phyloP scores from a whole-genome alignment of 2,329 filamentous ascomycete genomes.

The Alternaria atra region DNA sequence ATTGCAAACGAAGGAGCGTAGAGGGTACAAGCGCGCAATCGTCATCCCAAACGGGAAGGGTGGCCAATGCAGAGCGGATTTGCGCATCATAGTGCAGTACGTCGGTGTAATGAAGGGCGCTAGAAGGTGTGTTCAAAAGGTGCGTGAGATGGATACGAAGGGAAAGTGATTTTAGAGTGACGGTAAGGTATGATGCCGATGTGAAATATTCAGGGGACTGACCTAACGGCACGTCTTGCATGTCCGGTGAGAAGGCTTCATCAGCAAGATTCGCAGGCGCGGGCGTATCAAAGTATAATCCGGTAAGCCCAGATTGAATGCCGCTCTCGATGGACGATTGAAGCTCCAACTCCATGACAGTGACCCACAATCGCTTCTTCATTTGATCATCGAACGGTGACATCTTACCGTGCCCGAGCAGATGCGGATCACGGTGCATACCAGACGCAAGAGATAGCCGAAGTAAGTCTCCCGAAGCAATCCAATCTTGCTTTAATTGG shows the following conservation, averaged over 20 bases:
- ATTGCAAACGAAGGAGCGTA: slow-evolving; percentile 42
- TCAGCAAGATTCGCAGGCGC: slow-evolving; percentile 62
- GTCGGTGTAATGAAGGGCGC: slow-evolving; percentile 42
- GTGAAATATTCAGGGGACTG: slow-evolving; percentile 42
- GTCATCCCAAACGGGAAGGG: slow-evolving; percentile 38
- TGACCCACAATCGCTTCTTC: slow-evolving; percentile 66
- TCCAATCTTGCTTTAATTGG: slow-evolving; percentile 64
- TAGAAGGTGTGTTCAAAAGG: slow-evolving; percentile 44
- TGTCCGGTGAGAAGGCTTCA: slow-evolving; percentile 53
- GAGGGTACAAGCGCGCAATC: slow-evolving; percentile 24
- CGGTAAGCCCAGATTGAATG: slow-evolving; percentile 57
- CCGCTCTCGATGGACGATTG: slow-evolving; percentile 65
- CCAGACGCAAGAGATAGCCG: slow-evolving; percentile 63
- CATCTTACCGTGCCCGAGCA: slow-evolving; percentile 42
- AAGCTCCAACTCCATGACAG: slow-evolving; percentile 65
- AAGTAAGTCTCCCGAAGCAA: slow-evolving; percentile 60
- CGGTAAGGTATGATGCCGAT: slow-evolving; percentile 38
- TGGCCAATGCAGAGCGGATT: slow-evolving; percentile 32
- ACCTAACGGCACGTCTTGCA: slow-evolving; percentile 32
- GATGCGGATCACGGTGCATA: slow-evolving; percentile 60
- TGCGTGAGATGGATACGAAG: slow-evolving; percentile 45
- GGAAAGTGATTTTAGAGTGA: slow-evolving; percentile 37
- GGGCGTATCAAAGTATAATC: slow-evolving; percentile 59
- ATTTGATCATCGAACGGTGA: slow-evolving; percentile 60
- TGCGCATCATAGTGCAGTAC: slow-evolving; percentile 46